These are phyloP conservation scores for Yarrowia keelungensis DNA, from an alignment of 805 yeast genomes.

Conservation along the genomic window DNA sequence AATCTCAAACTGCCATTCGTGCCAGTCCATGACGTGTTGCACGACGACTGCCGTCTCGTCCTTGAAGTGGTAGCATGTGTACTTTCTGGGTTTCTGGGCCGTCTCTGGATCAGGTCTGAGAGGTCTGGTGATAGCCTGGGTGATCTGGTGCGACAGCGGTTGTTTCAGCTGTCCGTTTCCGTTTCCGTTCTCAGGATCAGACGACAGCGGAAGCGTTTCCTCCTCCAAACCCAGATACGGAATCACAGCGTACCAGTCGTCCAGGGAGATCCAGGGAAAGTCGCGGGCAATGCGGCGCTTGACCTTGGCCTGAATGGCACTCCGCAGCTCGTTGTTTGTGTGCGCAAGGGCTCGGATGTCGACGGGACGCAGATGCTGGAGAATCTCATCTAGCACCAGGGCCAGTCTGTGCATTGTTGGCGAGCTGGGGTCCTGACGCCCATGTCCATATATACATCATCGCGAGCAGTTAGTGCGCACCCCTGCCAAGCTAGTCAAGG, in stretches of 20 bases:
- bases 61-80: constrained; percentile 14
- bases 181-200: too few species aligned
- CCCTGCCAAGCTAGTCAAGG: constrained; percentile 9
- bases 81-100: not conserved
- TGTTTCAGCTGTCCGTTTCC: not conserved
- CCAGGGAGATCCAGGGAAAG: constrained; percentile 7
- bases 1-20: constrained; percentile 12
- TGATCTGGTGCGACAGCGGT: not conserved
- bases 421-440: not conserved
- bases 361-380: not conserved
- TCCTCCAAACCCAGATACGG: not conserved
- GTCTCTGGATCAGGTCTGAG: not conserved
- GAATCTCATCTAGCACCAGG: constrained; percentile 8
- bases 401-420: constrained; percentile 7
- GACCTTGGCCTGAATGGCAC: constrained; percentile 12
- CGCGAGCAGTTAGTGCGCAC: constrained; percentile 7
- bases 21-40: constrained; percentile 2
- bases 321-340: constrained; percentile 2
- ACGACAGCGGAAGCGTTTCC: not conserved
- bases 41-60: not conserved
- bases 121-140: not conserved
- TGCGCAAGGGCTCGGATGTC: not conserved
- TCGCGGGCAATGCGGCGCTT: not conserved
- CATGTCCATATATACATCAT: not conserved
- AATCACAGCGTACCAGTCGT: constrained; percentile 17